Percentiles rank a stretch among this genome's conserved stretches.
phyloP scores from a whole-genome alignment of 495 filamentous ascomycete species.

The Choiromyces venosus region DNA sequence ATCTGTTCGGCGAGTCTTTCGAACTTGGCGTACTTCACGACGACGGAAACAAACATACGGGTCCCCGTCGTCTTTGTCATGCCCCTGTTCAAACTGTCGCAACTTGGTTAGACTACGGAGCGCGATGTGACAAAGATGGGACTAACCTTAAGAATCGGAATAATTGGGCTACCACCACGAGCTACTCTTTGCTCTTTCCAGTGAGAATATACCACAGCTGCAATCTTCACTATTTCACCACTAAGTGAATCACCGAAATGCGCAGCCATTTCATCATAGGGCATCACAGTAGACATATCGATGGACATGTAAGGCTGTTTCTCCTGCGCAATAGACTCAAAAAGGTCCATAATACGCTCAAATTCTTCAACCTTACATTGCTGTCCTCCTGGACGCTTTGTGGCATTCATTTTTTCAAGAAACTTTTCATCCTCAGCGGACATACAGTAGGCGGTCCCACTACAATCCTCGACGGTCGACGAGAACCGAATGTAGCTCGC shows the following conservation, averaged over 20 bases:
- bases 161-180: conserved; percentile 61
- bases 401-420: conserved; percentile 69
- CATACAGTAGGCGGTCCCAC: conserved; percentile 83
- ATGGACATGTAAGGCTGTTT: conserved; percentile 84
- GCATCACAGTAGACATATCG: conserved; percentile 72
- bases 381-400: conserved; percentile 57
- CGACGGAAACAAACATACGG: conserved; percentile 98
- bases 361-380: conserved; percentile 84
- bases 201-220: conserved; percentile 82
- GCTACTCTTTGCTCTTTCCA: conserved; percentile 70
- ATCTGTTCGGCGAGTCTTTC: conserved; percentile 91
- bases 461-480: conserved; percentile 91
- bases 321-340: conserved; percentile 73
- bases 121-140: not conserved
- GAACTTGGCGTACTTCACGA: conserved; percentile 85
- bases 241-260: conserved; percentile 68
- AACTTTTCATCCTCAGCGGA: conserved; percentile 79
- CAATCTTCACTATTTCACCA: conserved; percentile 61
- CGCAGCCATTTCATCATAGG: conserved; percentile 72
- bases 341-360: conserved; percentile 89
- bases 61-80: conserved; percentile 90
- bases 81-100: conserved; percentile 73
- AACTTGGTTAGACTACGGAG: not conserved
- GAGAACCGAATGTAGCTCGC: conserved; percentile 96
- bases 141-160: conserved; percentile 66